Conservation (phyloP, 139 green algal species). For the Haematococcus lacustris region DNA sequence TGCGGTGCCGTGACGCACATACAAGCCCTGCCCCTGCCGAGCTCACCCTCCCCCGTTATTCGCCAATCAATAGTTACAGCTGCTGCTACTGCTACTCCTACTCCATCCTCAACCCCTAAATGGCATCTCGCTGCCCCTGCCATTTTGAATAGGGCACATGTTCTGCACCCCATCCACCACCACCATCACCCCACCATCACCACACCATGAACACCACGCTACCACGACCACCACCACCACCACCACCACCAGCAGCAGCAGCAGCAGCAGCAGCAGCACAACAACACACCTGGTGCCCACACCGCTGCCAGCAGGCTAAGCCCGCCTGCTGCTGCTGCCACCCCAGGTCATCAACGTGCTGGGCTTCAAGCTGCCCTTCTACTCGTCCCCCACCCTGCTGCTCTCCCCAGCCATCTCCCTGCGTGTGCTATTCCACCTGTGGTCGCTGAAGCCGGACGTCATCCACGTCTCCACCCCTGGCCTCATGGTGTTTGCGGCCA, state of each 20-base stretch:
- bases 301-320: too few relatives aligned
- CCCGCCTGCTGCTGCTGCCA: slow-evolving; percentile 75
- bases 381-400: slow-evolving; percentile 62
- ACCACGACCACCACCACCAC: too few relatives aligned
- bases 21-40: slow-evolving; percentile 46
- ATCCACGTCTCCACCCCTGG: slow-evolving; percentile 83
- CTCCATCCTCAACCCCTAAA: too few relatives aligned
- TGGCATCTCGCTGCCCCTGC: too few relatives aligned
- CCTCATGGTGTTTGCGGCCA: slow-evolving; percentile 77
- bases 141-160: too few relatives aligned
- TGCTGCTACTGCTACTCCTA: not conserved
- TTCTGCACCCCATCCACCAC: too few relatives aligned
- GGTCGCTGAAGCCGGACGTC: slow-evolving; percentile 43
- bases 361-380: slow-evolving; percentile 65
- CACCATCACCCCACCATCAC: too few relatives aligned
- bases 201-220: slow-evolving; percentile 49
- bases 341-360: slow-evolving; percentile 56
- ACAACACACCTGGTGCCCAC: too few relatives aligned
- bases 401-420: slow-evolving; percentile 64
- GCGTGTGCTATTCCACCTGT: slow-evolving; percentile 45
- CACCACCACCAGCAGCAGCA: too few relatives aligned
- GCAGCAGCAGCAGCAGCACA: too few relatives aligned
- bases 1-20: slow-evolving; percentile 48
- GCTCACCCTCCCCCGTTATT: not conserved
- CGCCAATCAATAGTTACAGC: not conserved